Base-by-base conservation (phyloP, 2,329 filamentous ascomycete species). In the Helotiales sp. region DNA sequence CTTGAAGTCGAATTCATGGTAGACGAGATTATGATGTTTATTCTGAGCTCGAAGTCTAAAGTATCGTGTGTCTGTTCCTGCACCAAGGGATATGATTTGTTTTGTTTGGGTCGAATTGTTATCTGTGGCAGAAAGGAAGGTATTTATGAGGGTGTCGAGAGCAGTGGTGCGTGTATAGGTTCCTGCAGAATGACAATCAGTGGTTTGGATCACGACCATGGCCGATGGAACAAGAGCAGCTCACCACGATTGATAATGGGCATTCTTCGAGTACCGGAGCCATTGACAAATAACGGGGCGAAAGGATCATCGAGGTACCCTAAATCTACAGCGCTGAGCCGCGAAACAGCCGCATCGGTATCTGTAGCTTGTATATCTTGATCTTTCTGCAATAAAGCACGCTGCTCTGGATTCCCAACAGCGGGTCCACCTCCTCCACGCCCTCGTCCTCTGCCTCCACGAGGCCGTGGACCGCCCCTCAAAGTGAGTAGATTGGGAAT, bases 181-280 rank as follows among this genome's bases (percentile, higher is more conserved):
- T 52, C 92, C 92, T 93, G 33, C 33, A 33, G 10, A 15, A 6
- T 13, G 12, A 40, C 34, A 22, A 52, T 59, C 46, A 50, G 44
- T 38, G 2, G 5, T 17, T 30, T 27, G 30, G 50, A 22, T 38
- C 30, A 38, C 17, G 25, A 30, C 19, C 25, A 29, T 29, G 10
- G n/a, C 29, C n/a, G 12, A 1, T 44, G 17, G 24, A 42, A 17
- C 17, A 36, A 24, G 6, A 25, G 38, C 12, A 50, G 65, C 77
- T 64, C 73, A 91, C 93, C 93, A 84, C 93, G 81, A 71, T 99
- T 98, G 69, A 99, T 96, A 61, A 99, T 90, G 52, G 95, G 95
- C 62, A 96, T 81, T 57, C 93, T 81, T 63, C 89, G 82, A 12
- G 84, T 77, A 68, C 15, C 79, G 75, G 59, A 77, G 79, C 55